Percentiles rank a stretch among this genome's conserved stretches.
These are phyloP conservation scores for Boletus pseudo-olivaceus DNA, from an alignment of 768 basidiomycete species.

Conservation along the genomic window DNA sequence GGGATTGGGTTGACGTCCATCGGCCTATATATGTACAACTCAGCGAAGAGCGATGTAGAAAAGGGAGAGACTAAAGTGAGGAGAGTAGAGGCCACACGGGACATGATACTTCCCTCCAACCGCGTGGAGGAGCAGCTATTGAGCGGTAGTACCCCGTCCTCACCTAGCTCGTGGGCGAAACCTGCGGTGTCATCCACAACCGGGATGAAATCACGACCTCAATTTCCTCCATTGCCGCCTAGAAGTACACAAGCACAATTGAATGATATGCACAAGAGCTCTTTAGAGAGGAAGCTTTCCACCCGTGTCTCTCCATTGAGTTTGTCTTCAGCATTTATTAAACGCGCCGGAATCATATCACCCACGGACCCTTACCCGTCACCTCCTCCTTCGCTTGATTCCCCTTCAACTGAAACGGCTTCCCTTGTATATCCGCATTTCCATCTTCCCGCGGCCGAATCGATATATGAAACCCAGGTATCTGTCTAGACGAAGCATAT, in stretches of 20 bases:
- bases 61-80: conserved; percentile 87
- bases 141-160: conserved; percentile 36
- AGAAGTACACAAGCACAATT: conserved; percentile 1
- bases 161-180: conserved; percentile 5
- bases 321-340: conserved; percentile 18
- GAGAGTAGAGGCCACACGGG: conserved; percentile 67
- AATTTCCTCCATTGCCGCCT: conserved; percentile 2
- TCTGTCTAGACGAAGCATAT: conserved; percentile 16
- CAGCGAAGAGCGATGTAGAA: conserved; percentile 88
- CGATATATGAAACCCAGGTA: conserved; percentile 14
- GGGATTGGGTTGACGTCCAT: conserved; percentile 90
- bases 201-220: conserved; percentile 23
- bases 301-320: conserved; percentile 17
- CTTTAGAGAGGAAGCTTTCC: conserved; percentile 19
- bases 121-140: conserved; percentile 55
- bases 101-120: conserved; percentile 66
- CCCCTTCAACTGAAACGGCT: conserved; percentile 16
- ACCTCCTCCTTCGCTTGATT: conserved; percentile 37
- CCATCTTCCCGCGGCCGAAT: conserved; percentile 1
- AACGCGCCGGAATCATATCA: conserved; percentile 23
- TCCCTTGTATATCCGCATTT: conserved; percentile 13
- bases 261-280: background rate
- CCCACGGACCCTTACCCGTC: conserved; percentile 48
- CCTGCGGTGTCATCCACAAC: conserved; percentile 20
- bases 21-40: conserved; percentile 95